Conservation (phyloP, 1,139 yeast genomes). For the Scheffersomyces illinoinensis region DNA sequence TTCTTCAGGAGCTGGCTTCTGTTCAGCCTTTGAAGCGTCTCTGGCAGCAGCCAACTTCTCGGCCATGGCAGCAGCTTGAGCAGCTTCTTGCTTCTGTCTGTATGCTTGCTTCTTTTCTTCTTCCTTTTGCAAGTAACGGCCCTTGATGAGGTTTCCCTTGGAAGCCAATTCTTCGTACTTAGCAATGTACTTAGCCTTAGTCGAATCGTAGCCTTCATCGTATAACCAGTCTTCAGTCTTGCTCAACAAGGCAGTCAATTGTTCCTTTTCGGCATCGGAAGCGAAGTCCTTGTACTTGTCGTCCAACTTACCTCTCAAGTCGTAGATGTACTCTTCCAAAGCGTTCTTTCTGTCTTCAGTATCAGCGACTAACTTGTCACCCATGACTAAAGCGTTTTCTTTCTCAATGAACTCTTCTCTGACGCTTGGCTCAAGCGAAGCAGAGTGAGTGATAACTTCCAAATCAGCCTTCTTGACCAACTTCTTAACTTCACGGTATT, state of each 20-base stretch:
- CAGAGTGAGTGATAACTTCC: conserved; percentile 52
- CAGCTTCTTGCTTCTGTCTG: conserved; percentile 86
- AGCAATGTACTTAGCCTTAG: conserved; percentile 96
- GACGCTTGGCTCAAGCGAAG: conserved; percentile 62
- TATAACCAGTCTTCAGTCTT: conserved; percentile 98
- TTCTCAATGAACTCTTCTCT: conserved; percentile 70
- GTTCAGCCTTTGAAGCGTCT: conserved; percentile 41
- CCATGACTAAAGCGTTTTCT: conserved; percentile 82
- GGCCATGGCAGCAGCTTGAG: conserved; percentile 83
- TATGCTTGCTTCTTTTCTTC: conserved; percentile 93
- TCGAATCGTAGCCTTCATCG: conserved; percentile 94
- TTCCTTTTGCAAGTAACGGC: conserved; percentile 91
- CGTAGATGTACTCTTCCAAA: conserved; percentile 96
- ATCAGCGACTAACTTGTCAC: conserved; percentile 96
- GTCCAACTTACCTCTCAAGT: conserved; percentile 94
- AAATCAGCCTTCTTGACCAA: conserved; percentile 89
- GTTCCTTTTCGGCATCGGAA: conserved; percentile 83
- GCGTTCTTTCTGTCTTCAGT: conserved; percentile 99
- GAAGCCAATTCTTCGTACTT: conserved; percentile 97
- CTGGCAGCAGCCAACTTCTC: conserved; percentile 88
- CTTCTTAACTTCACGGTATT: conserved; percentile 89
- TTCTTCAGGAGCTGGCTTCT: conserved; percentile 24
- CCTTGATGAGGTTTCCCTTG: conserved; percentile 91
- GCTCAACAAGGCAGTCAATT: conserved; percentile 68
- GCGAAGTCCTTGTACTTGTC: conserved; percentile 91